Base-by-base conservation (phyloP, 441 rosid species). In the Omphalea diandra region DNA sequence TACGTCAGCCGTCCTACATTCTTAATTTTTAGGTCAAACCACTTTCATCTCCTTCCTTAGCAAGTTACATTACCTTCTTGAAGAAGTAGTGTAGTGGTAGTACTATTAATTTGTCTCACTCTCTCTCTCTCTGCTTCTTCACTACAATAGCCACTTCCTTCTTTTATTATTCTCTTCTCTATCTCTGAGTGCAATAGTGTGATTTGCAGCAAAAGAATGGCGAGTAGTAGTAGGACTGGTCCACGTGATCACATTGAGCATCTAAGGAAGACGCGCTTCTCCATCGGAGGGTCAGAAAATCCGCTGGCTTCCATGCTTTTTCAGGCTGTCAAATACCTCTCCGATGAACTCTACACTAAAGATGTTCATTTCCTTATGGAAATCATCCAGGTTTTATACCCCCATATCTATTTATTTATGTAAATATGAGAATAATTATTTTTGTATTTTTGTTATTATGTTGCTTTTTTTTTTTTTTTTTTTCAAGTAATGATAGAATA, bases 321-420 rank as follows among this genome's bases (percentile, higher is more conserved):
- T 49, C 81, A 83, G 6, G 88, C 93, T 4, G 88, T 86, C 1
- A 78, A 79, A 62, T 76, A 75, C 68, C 90, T 90, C 24, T 87
- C 97, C 0, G 90, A 84, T 47, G 94, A 90, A 29, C 90, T 90
- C 27, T 90, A 90, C 60, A 68, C 93, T 0, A 90, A 85, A 55
- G 93, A 90, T 65, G 90, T 90, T 4, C 97, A 87, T 74, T 87
- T 87, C 47, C 76, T 80, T 9, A 80, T 76, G 83, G 83, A 80
- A 52, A 86, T 91, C 1, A 86, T 90, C n/a, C 93, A 90, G 86
- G 96, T 88, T 27, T 27, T 31, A 12, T 11, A 24, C 4, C 41
- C 11, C 63, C 2, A 18, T 71, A 43, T 31, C 20, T 27, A 18
- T 65, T 1, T 53, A n/a, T 24, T 4, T 33, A 20, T n/a, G 24